Evolutionary conservation across 129 eudicot species (phyloP).

Genomic region (Kitagawia praeruptora): DNA sequence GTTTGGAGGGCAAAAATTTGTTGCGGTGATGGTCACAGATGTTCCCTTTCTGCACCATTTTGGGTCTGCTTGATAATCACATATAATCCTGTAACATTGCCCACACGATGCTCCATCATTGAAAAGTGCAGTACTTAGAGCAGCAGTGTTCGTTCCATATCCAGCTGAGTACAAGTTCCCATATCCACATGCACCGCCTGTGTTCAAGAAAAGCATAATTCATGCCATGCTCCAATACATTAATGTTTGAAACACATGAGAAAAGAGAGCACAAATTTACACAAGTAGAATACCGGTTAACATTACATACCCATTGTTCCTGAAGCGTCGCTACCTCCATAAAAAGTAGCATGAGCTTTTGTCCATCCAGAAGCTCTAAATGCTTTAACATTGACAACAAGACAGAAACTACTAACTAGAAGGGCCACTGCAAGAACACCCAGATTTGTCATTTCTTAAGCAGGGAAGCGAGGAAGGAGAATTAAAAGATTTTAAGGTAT

Average conservation of each 20-base stretch:
- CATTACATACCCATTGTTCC: slow-evolving; percentile 55
- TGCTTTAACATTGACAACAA: slow-evolving; percentile 32
- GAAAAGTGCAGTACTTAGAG: slow-evolving; percentile 74
- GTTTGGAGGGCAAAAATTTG: slow-evolving; percentile 81
- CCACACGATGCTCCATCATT: slow-evolving; percentile 71
- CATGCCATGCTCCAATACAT: not conserved
- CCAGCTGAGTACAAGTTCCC: slow-evolving; percentile 64
- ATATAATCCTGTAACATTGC: slow-evolving; percentile 57
- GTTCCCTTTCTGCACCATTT: slow-evolving; percentile 57
- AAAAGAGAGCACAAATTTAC: not conserved
- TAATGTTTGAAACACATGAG: not conserved
- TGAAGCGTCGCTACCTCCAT: slow-evolving; percentile 92
- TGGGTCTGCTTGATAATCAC: slow-evolving; percentile 45
- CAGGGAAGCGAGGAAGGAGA: slow-evolving; percentile 3
- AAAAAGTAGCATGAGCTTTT: slow-evolving; percentile 73
- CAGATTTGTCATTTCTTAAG: slow-evolving; percentile 23
- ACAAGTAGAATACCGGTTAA: not conserved
- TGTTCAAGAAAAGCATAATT: not conserved
- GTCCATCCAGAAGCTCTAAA: slow-evolving; percentile 54
- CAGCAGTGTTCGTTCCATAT: slow-evolving; percentile 72
- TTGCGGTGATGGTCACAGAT: slow-evolving; percentile 61
- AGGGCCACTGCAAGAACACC: slow-evolving; percentile 13
- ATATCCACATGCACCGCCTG: slow-evolving; percentile 91
- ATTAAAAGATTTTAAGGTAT: not conserved
- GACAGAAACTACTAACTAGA: slow-evolving; percentile 13